phyloP scores from a whole-genome alignment of 495 filamentous ascomycete species.

The Penicillium ucsense region DNA sequence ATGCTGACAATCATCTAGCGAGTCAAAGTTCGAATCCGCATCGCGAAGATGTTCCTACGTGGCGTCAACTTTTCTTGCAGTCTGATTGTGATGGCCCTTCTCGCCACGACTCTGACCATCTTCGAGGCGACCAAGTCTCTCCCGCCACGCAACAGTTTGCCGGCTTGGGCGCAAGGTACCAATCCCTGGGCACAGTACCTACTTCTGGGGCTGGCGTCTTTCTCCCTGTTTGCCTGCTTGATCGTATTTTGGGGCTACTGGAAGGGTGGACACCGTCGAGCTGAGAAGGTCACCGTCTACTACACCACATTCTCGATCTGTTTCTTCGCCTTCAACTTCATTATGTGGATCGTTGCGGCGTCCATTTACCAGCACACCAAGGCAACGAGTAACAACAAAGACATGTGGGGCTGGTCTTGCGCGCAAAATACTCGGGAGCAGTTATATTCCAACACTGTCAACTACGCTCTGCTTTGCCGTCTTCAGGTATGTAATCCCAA shows the following conservation, averaged over 20 bases:
- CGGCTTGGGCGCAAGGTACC: slow-evolving; percentile 71
- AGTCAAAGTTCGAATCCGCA: slow-evolving; percentile 83
- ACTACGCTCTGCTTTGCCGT: slow-evolving; percentile 90
- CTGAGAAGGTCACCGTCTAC: slow-evolving; percentile 87
- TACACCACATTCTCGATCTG: slow-evolving; percentile 85
- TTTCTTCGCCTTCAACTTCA: slow-evolving; percentile 87
- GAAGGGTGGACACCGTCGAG: slow-evolving; percentile 76
- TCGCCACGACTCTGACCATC: slow-evolving; percentile 74
- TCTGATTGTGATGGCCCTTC: slow-evolving; percentile 83
- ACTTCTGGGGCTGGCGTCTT: slow-evolving; percentile 62
- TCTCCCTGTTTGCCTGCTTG: slow-evolving; percentile 72
- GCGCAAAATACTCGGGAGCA: slow-evolving; percentile 71
- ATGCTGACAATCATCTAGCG: slow-evolving; percentile 44
- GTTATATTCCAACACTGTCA: slow-evolving; percentile 65
- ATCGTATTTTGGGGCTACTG: slow-evolving; percentile 80
- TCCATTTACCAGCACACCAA: slow-evolving; percentile 73
- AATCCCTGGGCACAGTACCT: slow-evolving; percentile 84
- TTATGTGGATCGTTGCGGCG: slow-evolving; percentile 87
- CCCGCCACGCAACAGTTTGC: slow-evolving; percentile 65
- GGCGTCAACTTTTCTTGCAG: slow-evolving; percentile 94
- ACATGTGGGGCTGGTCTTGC: slow-evolving; percentile 97
- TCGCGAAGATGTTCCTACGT: slow-evolving; percentile 90
- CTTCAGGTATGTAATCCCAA: slow-evolving; percentile 57
- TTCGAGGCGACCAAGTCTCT: slow-evolving; percentile 75
- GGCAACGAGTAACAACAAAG: slow-evolving; percentile 61